Conservation (phyloP, 768 basidiomycete species). For the Lyophyllum decastes region DNA sequence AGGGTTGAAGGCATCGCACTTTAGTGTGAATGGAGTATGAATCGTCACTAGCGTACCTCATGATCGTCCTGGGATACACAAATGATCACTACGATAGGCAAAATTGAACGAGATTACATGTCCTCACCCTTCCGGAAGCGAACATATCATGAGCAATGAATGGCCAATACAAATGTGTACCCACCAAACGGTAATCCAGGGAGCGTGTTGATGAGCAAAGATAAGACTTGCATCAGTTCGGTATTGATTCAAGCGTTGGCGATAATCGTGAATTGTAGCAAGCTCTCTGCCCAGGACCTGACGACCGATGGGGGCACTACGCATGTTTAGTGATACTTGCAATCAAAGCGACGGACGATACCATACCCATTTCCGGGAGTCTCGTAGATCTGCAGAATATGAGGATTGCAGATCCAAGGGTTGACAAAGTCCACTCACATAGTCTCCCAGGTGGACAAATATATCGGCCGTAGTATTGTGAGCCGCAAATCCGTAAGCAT, state of each 20-base stretch:
- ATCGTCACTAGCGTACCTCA: conserved; percentile 31
- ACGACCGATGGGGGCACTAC: conserved; percentile 49
- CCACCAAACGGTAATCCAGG: conserved; percentile 60
- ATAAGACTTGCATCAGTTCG: conserved; percentile 50
- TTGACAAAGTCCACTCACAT: conserved; percentile 35
- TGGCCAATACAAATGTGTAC: conserved; percentile 7
- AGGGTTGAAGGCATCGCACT: not conserved
- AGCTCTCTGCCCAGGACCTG: conserved; percentile 53
- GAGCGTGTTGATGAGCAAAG: conserved; percentile 47
- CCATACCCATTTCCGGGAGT: conserved; percentile 37
- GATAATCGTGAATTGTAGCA: conserved; percentile 57
- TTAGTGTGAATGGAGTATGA: not conserved
- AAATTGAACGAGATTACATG: not conserved
- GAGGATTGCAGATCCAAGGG: not conserved
- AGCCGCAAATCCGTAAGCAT: conserved; percentile 59
- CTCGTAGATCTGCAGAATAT: conserved; percentile 46
- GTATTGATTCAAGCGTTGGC: conserved; percentile 52
- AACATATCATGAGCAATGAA: not conserved
- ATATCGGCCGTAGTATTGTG: conserved; percentile 53
- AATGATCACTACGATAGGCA: not conserved
- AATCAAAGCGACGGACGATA: too few species aligned
- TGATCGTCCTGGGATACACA: conserved; percentile 44
- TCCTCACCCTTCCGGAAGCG: conserved; percentile 21
- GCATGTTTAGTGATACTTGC: too few species aligned
- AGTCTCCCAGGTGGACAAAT: conserved; percentile 62